Conservation (phyloP, 306 rosid genomes). For the Trifolium pratense region DNA sequence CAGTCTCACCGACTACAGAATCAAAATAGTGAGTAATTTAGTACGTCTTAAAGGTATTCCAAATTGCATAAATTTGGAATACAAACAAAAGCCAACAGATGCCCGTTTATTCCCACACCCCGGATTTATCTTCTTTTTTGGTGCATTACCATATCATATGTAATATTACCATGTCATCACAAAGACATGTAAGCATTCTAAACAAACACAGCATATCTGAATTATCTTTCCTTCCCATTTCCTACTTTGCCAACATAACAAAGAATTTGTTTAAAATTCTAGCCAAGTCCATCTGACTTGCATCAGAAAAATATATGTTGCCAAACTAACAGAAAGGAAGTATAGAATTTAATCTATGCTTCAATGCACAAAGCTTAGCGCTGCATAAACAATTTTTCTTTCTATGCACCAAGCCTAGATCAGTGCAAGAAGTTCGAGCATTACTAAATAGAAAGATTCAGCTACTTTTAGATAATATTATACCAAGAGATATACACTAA, state of each 20-base stretch:
- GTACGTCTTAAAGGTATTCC: slow-evolving; percentile 30
- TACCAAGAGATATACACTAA: slow-evolving; percentile 11
- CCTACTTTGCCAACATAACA: slow-evolving; percentile 24
- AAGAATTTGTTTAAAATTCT: slow-evolving; percentile 22
- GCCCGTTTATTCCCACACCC: slow-evolving; percentile 5
- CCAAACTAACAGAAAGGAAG: slow-evolving; percentile 1
- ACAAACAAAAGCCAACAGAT: slow-evolving; percentile 24
- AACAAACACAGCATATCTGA: not conserved
- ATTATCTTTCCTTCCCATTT: slow-evolving; percentile 14
- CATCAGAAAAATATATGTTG: slow-evolving; percentile 17
- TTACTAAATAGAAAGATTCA: slow-evolving; percentile 8
- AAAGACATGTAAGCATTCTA: slow-evolving; percentile 15
- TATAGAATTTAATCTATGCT: not conserved
- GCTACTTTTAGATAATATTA: slow-evolving; percentile 14
- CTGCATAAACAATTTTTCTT: not conserved
- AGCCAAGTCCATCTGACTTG: slow-evolving; percentile 34
- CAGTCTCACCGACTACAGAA: slow-evolving; percentile 83
- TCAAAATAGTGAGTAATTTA: slow-evolving; percentile 6
- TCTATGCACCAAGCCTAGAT: slow-evolving; percentile 22
- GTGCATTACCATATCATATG: slow-evolving; percentile 22
- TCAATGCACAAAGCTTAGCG: slow-evolving; percentile 28
- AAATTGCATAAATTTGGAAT: slow-evolving; percentile 23
- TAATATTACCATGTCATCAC: not conserved
- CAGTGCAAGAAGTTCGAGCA: slow-evolving; percentile 14
- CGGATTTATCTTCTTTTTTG: slow-evolving; percentile 10